These are phyloP conservation scores for Xylariaceae sp. DNA, from an alignment of 2,329 filamentous ascomycete genomes.

Conservation along the genomic window DNA sequence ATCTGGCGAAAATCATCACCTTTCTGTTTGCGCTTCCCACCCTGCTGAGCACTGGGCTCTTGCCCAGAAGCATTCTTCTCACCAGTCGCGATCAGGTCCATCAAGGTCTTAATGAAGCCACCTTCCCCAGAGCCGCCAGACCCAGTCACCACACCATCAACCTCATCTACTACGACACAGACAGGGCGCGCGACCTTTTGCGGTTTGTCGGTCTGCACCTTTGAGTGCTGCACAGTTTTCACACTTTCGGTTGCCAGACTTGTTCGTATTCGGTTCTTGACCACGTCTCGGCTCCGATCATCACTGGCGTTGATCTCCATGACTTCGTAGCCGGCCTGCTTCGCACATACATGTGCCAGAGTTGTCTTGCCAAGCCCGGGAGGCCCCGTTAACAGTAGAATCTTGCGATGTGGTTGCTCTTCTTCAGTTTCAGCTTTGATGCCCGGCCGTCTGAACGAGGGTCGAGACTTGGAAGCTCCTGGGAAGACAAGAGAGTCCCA, in stretches of 20 bases:
- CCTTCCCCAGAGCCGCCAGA: constrained; percentile 77
- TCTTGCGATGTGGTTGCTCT: constrained; percentile 78
- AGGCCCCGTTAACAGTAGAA: constrained; percentile 84
- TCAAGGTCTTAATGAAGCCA: constrained; percentile 90
- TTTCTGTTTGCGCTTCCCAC: constrained; percentile 61
- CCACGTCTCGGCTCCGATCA: constrained; percentile 83
- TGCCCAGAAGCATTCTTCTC: constrained; percentile 64
- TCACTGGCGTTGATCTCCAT: constrained; percentile 98
- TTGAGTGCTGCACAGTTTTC: constrained; percentile 63
- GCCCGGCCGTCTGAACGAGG: constrained; percentile 41
- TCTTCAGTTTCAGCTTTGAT: constrained; percentile 51
- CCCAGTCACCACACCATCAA: constrained; percentile 87
- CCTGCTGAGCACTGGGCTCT: constrained; percentile 27
- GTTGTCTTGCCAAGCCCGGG: constrained; percentile 96
- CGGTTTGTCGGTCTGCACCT: constrained; percentile 46
- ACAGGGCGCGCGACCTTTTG: constrained; percentile 78
- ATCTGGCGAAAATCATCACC: constrained; percentile 83
- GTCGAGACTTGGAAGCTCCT: constrained; percentile 59
- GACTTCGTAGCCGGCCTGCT: constrained; percentile 92
- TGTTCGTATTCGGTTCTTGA: constrained; percentile 85
- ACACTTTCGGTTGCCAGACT: constrained; percentile 93
- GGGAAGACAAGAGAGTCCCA: constrained; percentile 96
- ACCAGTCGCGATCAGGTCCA: constrained; percentile 82
- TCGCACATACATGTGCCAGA: constrained; percentile 90
- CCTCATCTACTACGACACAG: constrained; percentile 93